phyloP scores from a whole-genome alignment of 371 early-diverging fungal genomes.

The Amoeboaphelidium occidentale region DNA sequence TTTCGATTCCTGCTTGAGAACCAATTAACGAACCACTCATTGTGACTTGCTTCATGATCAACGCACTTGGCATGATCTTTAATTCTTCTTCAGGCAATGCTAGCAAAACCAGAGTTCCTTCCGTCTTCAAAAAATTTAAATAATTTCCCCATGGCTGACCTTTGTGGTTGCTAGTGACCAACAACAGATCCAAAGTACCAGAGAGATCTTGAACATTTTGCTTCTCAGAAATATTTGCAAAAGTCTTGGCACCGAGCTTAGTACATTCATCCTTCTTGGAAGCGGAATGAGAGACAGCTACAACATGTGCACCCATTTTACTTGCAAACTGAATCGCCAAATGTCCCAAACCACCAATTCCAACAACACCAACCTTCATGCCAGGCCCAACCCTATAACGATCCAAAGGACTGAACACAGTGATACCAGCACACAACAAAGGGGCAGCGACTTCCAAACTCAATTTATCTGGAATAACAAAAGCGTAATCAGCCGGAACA shows the following conservation, averaged over 20 bases:
- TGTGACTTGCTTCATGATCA: slow-evolving; percentile 22
- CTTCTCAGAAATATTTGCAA: slow-evolving; percentile 17
- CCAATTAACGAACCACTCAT: slow-evolving; percentile 47
- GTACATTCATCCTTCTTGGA: slow-evolving; percentile 35
- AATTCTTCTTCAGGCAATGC: slow-evolving; percentile 7
- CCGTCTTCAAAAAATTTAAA: slow-evolving; percentile 2
- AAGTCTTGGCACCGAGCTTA: slow-evolving; percentile 35
- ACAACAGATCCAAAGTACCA: slow-evolving; percentile 1
- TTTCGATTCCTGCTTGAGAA: slow-evolving; percentile 20
- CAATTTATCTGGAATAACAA: slow-evolving; percentile 31
- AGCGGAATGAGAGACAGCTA: slow-evolving; percentile 39
- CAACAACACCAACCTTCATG: slow-evolving; percentile 31
- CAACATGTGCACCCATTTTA: slow-evolving; percentile 37
- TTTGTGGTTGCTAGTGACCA: not conserved
- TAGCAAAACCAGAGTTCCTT: slow-evolving; percentile 6
- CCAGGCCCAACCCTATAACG: slow-evolving; percentile 20
- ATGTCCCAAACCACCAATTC: slow-evolving; percentile 46
- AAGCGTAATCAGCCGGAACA: slow-evolving; percentile 24
- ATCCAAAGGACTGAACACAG: slow-evolving; percentile 31
- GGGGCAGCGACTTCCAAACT: slow-evolving; percentile 25
- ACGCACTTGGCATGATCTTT: slow-evolving; percentile 8
- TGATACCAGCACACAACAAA: slow-evolving; percentile 41
- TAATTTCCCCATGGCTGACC: slow-evolving; percentile 3
- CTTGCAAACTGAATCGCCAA: slow-evolving; percentile 36
- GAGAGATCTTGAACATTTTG: slow-evolving; percentile 12